These are phyloP conservation scores for Brassica juncea DNA, from an alignment of 345 rosid species.

Conservation along the genomic window DNA sequence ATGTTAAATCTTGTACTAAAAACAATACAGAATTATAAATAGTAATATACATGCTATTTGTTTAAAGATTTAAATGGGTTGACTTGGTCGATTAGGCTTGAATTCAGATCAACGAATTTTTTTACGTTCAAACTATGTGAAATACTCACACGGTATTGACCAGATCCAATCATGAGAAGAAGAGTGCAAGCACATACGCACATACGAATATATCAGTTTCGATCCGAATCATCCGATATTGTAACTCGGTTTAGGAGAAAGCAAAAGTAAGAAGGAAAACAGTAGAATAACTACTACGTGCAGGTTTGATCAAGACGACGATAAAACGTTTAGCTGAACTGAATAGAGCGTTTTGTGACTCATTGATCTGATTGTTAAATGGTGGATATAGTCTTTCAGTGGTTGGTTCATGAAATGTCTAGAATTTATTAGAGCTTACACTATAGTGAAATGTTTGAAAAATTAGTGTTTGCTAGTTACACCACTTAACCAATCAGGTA, in stretches of 20 bases:
- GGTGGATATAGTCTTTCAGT: not conserved
- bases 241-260: not conserved
- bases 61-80: conserved; percentile 1
- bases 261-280: not conserved
- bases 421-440: not conserved
- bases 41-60: not conserved
- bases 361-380: not conserved
- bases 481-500: not conserved
- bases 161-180: conserved; percentile 4
- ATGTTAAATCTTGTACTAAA: not conserved
- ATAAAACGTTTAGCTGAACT: not conserved
- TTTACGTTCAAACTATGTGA: not conserved
- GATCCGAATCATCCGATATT: not conserved
- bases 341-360: not conserved
- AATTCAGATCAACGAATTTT: not conserved
- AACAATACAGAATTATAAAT: not conserved
- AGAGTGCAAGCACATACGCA: not conserved
- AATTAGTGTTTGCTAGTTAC: not conserved
- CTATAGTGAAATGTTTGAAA: not conserved
- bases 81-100: conserved; percentile 9
- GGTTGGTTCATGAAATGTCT: not conserved
- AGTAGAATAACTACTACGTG: not conserved
- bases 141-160: not conserved
- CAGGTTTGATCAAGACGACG: not conserved
- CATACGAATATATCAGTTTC: not conserved